These are phyloP conservation scores for Xerocomellus chrysenteron DNA, from an alignment of 768 basidiomycete species.

Conservation along the genomic window DNA sequence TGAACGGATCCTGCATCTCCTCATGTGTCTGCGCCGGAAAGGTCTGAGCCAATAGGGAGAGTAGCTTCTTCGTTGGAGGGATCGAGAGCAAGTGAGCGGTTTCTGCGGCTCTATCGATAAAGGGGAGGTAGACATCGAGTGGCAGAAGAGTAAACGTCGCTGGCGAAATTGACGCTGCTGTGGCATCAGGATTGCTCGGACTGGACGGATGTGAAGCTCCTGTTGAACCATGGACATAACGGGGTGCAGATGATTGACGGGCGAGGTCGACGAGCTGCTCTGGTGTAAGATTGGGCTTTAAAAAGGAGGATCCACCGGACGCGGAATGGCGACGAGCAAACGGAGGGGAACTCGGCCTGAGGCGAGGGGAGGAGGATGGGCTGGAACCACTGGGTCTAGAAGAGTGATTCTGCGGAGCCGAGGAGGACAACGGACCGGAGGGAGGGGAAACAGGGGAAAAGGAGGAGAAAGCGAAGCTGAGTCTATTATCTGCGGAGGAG, in stretches of 20 bases:
- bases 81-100: conserved; percentile 65
- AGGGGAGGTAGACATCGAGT: conserved; percentile 78
- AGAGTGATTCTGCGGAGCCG: conserved; percentile 33
- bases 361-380: conserved; percentile 42
- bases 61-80: conserved; percentile 67
- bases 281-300: conserved; percentile 57
- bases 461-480: conserved; percentile 67
- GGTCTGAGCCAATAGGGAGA: conserved; percentile 71
- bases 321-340: conserved; percentile 30
- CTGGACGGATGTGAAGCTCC: background rate
- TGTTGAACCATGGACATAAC: conserved; percentile 10
- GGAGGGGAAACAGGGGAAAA: conserved; percentile 41
- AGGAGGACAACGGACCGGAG: conserved; percentile 20
- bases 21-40: conserved; percentile 43
- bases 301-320: conserved; percentile 34
- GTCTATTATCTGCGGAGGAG: conserved; percentile 33
- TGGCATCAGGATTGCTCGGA: background rate
- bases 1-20: conserved; percentile 33
- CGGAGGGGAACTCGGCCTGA: conserved; percentile 49
- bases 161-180: conserved; percentile 28
- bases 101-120: conserved; percentile 79
- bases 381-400: conserved; percentile 28
- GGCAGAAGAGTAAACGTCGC: conserved; percentile 75
- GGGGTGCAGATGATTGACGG: conserved; percentile 52
- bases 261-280: conserved; percentile 78